phyloP scores from a whole-genome alignment of 768 basidiomycete species.

The Leucocoprinus sp. region DNA sequence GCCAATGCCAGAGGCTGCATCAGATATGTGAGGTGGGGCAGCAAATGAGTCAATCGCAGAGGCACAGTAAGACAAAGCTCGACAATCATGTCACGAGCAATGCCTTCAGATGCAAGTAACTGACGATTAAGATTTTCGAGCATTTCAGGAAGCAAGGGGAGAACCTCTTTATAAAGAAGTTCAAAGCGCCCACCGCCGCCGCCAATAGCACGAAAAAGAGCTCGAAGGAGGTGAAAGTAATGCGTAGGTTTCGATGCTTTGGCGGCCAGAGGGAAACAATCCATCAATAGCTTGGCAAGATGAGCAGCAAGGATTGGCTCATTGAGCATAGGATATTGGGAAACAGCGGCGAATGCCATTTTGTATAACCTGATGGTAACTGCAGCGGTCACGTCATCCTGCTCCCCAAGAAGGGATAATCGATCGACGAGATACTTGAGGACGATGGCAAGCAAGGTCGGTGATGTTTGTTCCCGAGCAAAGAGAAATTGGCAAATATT shows the following conservation, averaged over 20 bases:
- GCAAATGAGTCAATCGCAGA: constrained; percentile 86
- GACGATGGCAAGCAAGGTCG: constrained; percentile 82
- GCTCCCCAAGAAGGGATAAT: constrained; percentile 76
- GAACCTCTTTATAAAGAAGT: constrained; percentile 88
- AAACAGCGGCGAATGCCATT: constrained; percentile 87
- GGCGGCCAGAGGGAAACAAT: constrained; percentile 89
- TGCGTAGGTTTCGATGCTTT: constrained; percentile 86
- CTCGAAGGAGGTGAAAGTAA: constrained; percentile 87
- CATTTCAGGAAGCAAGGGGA: constrained; percentile 95
- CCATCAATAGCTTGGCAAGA: constrained; percentile 88
- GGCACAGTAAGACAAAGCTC: constrained; percentile 97
- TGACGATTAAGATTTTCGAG: constrained; percentile 91
- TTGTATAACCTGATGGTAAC: constrained; percentile 91
- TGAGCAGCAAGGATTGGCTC: constrained; percentile 93
- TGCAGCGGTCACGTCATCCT: constrained; percentile 72
- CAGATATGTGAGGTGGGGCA: constrained; percentile 89
- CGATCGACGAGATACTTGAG: constrained; percentile 79
- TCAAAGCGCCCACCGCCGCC: constrained; percentile 92
- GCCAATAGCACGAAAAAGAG: constrained; percentile 88
- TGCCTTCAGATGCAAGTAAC: constrained; percentile 76
- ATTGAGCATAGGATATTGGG: constrained; percentile 61
- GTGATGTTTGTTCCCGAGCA: constrained; percentile 63
- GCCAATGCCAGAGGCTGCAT: constrained; percentile 96
- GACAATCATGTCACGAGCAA: constrained; percentile 84
- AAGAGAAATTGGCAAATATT: constrained; percentile 83